Evolutionary conservation across 495 filamentous ascomycete genomes (phyloP), one percentile per base, ranked within the genome.

Genomic region (Achaetomiella virescens): DNA sequence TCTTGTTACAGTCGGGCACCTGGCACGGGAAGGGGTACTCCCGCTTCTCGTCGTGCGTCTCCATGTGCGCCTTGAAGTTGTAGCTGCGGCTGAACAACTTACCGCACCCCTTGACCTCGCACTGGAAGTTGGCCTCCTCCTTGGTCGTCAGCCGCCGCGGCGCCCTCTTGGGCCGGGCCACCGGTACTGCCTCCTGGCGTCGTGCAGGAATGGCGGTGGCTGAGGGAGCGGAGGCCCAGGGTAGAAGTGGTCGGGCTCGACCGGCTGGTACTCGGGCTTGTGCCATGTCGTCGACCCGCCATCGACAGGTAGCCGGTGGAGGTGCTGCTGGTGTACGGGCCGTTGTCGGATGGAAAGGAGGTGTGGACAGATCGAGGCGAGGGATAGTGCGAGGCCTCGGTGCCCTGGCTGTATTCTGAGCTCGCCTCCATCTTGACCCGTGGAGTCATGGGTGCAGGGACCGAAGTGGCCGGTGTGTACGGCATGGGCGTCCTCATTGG

Each of bases 51-150:
- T 96, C 84, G 71, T 97, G 92, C 8, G 83, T 92, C 65, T 93
- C 89, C 77, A 93, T 79, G 69, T 97, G 92, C 51, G 89, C 85
- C 65, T 87, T 89, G 70, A 86, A 90, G 72, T 97, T 97, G 72
- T 91, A 97, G 64, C 83, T 87, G 49, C 92, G 74, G 57, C 88
- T 88, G 66, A 97, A 97, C 8, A 84, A 78, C 70, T 84, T 85
- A 21, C 85, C 85, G 68, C 92, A 97, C 15, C 78, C 77, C 66
- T 78, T 76, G 11, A 84, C 70, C 22, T 81, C 74, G 67, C 92
- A 97, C 55, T 83, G 70, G 65, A 84, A 88, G 52, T 86, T 90
- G 38, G 89, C 88, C 69, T 90, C 84, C 55, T 86, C 85, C 45
- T 79, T 80, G 27, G 84, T 85, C 24, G 86, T 90, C 48, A 83